These are phyloP conservation scores for Cryptosporidium ryanae DNA, from an alignment of 169 alveolate species.

Conservation along the genomic window DNA sequence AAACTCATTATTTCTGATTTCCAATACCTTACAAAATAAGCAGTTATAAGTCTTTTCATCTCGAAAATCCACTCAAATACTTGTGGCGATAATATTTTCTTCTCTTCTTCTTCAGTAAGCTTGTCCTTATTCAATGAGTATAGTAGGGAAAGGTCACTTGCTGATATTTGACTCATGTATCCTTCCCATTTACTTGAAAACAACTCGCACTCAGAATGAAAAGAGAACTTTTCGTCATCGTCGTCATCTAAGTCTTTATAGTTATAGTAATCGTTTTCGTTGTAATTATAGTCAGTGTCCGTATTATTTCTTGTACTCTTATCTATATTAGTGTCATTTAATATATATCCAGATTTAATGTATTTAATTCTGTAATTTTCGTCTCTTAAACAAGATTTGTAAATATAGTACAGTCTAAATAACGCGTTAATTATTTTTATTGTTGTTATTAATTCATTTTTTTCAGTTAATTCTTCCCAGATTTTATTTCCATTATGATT, in stretches of 20 bases:
- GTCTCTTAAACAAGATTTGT: slow-evolving; percentile 51
- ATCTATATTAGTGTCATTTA: neutral
- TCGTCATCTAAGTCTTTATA: no score
- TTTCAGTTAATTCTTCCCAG: neutral
- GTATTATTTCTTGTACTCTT: neutral
- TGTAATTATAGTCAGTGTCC: neutral
- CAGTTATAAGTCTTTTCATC: neutral
- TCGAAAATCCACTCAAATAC: slow-evolving; percentile 10
- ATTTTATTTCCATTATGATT: neutral
- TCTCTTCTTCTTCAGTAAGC: neutral
- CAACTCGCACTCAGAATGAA: slow-evolving; percentile 21
- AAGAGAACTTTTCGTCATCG: no score
- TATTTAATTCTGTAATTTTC: slow-evolving; percentile 37
- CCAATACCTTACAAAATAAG: slow-evolving; percentile 41
- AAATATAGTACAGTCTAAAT: slow-evolving; percentile 31
- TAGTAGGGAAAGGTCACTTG: neutral
- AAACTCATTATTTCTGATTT: slow-evolving; percentile 30
- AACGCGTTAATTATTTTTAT: slow-evolving; percentile 9
- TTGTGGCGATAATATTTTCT: neutral
- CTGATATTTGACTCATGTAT: neutral
- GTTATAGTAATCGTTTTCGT: neutral
- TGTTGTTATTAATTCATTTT: slow-evolving; percentile 5
- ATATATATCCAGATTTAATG: slow-evolving; percentile 25
- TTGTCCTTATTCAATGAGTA: neutral
- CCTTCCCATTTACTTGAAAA: slow-evolving; percentile 47